Conservation (phyloP, 1,284 basidiomycete species). For the Puccinia triticina region DNA sequence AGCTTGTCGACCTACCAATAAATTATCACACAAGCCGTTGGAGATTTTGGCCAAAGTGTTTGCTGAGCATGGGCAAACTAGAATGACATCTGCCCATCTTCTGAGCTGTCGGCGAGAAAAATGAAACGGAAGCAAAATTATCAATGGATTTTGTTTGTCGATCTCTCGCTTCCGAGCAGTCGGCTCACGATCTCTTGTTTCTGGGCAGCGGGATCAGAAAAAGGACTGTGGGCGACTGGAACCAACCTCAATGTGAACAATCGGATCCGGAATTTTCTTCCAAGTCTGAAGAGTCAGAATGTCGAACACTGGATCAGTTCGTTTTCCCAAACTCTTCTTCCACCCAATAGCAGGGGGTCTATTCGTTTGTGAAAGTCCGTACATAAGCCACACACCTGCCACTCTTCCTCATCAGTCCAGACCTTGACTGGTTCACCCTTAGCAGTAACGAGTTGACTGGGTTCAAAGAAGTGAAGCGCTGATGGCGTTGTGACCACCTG, state of each 20-base stretch:
- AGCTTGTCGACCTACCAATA: slow-evolving; percentile 67
- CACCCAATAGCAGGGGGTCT: too few species aligned
- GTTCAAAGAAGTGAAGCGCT: slow-evolving; percentile 76
- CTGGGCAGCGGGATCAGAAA: neutral
- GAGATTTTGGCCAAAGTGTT: slow-evolving; percentile 93
- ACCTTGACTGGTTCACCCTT: slow-evolving; percentile 64
- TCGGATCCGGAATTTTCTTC: slow-evolving; percentile 81
- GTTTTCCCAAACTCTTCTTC: neutral
- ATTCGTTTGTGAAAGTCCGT: too few species aligned
- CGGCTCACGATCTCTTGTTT: too few species aligned
- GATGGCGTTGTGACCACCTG: slow-evolving; percentile 81
- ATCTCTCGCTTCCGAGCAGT: neutral
- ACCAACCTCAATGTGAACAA: slow-evolving; percentile 82
- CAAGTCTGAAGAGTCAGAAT: slow-evolving; percentile 62
- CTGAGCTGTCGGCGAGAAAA: slow-evolving; percentile 65
- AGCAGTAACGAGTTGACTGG: slow-evolving; percentile 64
- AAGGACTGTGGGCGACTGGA: neutral
- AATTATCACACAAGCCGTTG: slow-evolving; percentile 83
- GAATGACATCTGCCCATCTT: slow-evolving; percentile 92
- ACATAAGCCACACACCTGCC: slow-evolving; percentile 67
- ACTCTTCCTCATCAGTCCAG: slow-evolving; percentile 91
- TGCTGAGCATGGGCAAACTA: slow-evolving; percentile 91
- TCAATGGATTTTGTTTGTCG: neutral
- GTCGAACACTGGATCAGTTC: too few species aligned
- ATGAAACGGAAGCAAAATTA: neutral